These are phyloP conservation scores for Gymnopus androsaceus DNA, from an alignment of 1,284 basidiomycete species.

Conservation along the genomic window DNA sequence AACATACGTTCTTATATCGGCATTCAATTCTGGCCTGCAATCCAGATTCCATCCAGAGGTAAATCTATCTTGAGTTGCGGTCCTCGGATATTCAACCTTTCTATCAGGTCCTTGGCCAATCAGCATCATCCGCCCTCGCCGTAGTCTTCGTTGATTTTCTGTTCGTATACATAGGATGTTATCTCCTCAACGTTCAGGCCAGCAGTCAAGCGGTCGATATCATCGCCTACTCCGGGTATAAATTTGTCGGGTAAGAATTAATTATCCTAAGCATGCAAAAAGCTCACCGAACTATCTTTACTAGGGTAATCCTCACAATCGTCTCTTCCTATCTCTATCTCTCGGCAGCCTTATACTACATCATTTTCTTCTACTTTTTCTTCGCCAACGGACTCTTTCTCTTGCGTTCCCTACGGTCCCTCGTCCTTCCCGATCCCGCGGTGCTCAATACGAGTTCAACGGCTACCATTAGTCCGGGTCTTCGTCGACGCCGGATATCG, in stretches of 20 bases:
- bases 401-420: conserved; percentile 19
- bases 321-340: conserved; percentile 62
- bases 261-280: neutral
- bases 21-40: conserved; percentile 83
- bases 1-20: conserved; percentile 90
- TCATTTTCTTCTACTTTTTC: conserved; percentile 84
- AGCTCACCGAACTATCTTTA: neutral
- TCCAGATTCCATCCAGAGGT: conserved; percentile 88
- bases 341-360: conserved; percentile 65
- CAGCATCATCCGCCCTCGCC: conserved; percentile 80
- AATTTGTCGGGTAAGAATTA: conserved; percentile 84
- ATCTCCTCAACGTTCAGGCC: conserved; percentile 84
- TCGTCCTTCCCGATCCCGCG: conserved; percentile 16
- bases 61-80: neutral
- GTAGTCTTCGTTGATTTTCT: conserved; percentile 86
- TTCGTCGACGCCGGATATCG: conserved; percentile 22
- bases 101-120: conserved; percentile 81
- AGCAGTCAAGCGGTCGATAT: conserved; percentile 73
- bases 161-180: conserved; percentile 89
- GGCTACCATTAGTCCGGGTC: conserved; percentile 34
- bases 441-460: conserved; percentile 14
- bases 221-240: conserved; percentile 91
- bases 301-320: conserved; percentile 73
- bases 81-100: neutral
- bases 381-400: conserved; percentile 94